Evolutionary conservation across 306 rosid species (phyloP), one percentile per base, ranked within the genome.

Genomic region (Gastrolobium bilobum): DNA sequence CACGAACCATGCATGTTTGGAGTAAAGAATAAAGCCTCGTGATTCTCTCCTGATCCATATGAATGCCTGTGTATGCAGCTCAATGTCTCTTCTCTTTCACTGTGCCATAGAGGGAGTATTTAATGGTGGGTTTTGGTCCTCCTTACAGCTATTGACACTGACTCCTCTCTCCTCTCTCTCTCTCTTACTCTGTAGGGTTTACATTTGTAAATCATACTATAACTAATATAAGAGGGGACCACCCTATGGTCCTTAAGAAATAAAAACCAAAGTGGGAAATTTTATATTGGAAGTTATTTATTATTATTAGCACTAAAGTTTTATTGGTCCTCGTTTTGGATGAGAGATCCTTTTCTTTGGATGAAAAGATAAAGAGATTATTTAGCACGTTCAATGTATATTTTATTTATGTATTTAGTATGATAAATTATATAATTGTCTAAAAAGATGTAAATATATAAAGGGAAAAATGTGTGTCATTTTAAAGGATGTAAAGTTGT

Each of bases 61-160:
- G 79, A 68, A 78, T 74, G 75, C 62, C 56, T 69, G 64, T 68
- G 64, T 68, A 50, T 67, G 82, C 81, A 39, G 62, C 53, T 13
- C 82, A 58, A 75, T 71, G 74, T 48, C 56, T 65, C 42, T 6
- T 52, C 9, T 59, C 26, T 60, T 48, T 58, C 80, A 76, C 76
- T 84, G 87, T 88, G 81, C 48, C 72, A 85, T 48, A 69, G 69
- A 70, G 63, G 35, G 59, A 46, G 81, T 83, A 73, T 87, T 87
- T 86, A 86, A 82, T 84, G 78, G 78, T 75, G 79, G 76, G 61
- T 71, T 79, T 84, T 82, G 87, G 86, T 76, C 87, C 88, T 85
- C 62, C 84, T 82, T 86, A 84, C 97, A 88, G 92, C 97, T 91
- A 88, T 84, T 84, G 92, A 93, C 91, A 81, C 40, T 73, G 92